phyloP scores from a whole-genome alignment of 2,329 filamentous ascomycete genomes.

The Colletotrichum siamense region DNA sequence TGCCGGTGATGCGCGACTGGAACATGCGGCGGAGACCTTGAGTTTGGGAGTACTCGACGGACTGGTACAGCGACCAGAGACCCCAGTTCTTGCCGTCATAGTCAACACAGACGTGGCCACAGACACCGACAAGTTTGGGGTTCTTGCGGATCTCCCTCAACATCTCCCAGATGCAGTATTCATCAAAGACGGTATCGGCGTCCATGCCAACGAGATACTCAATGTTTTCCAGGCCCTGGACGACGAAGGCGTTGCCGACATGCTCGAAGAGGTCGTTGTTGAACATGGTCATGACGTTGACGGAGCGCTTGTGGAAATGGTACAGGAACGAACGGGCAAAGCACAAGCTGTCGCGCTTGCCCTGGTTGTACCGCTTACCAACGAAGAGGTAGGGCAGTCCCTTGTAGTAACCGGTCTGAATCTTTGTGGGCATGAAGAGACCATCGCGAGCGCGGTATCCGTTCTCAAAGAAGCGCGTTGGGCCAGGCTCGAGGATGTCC shows the following conservation, averaged over 20 bases:
- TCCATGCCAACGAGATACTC: constrained; percentile 54
- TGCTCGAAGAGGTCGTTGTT: constrained; percentile 47
- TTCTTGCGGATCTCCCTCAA: constrained; percentile 47
- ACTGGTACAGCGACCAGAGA: constrained; percentile 52
- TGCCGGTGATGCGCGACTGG: constrained; percentile 53
- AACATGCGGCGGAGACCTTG: constrained; percentile 53
- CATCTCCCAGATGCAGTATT: constrained; percentile 49
- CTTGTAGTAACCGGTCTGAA: constrained; percentile 49
- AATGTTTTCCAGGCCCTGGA: constrained; percentile 42
- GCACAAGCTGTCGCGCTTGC: constrained; percentile 55
- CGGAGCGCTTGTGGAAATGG: constrained; percentile 49
- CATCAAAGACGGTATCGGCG: constrained; percentile 52
- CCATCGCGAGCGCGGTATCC: constrained; percentile 53
- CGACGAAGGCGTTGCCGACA: constrained; percentile 42
- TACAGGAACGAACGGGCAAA: constrained; percentile 54
- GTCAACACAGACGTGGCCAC: constrained; percentile 53
- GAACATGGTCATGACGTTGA: constrained; percentile 50
- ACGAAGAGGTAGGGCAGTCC: constrained; percentile 52
- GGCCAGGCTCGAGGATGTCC: constrained; percentile 46
- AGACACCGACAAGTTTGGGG: constrained; percentile 50
- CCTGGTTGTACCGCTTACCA: constrained; percentile 54
- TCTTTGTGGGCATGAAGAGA: constrained; percentile 49
- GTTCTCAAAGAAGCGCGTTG: constrained; percentile 39
- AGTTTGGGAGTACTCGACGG: constrained; percentile 52
- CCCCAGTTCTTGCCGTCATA: constrained; percentile 46